Evolutionary conservation across 108 stramenopile genomes (phyloP), one percentile per base, ranked within the genome.

Genomic region (Pseudonitzschia delicatissima): DNA sequence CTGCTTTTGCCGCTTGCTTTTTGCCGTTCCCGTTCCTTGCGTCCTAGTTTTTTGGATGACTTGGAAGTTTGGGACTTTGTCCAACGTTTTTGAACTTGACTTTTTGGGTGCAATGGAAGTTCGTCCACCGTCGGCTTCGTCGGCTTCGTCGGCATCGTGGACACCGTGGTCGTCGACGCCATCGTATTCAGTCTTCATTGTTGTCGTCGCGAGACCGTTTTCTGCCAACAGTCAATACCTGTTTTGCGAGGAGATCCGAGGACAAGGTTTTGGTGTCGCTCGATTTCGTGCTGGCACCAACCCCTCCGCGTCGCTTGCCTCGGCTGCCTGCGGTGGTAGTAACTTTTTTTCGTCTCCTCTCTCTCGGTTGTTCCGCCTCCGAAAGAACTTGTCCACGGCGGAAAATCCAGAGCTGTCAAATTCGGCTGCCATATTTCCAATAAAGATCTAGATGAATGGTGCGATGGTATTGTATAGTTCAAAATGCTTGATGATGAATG

Each of bases 101-200:
- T 27, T 62, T 45, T 45, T 63, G 17, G 15, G 40, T n/a, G n/a
- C 80, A 47, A 83, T 85, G 23, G 69, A 63, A 1, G 86, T 92
- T 37, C 91, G 67, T 18, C 91, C 87, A 33, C 69, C 72, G 21
- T 88, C 91, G 36, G 81, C 84, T 12, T 78, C 80, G 29, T 78
- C 81, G 23, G 73, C 78, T 8, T 60, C 62, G 49, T 78, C 69
- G 37, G 76, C 55, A 9, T 50, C 36, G 51, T 64, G 47, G 9
- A 68, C 71, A 12, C 70, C 77, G 12, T 70, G 73, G 26, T 91
- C 76, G 26, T 87, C 76, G 36, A 73, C 69, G 37, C 78, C 57
- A 2, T 64, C 36, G 32, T 64, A 49, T 1, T 68, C 51, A n/a
- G 39, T 62, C 58, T 35, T 77, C 71, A 11, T 71, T 73, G n/a